Evolutionary conservation across 805 yeast species (phyloP).

Genomic region (Saccharomycopsis javanensis): DNA sequence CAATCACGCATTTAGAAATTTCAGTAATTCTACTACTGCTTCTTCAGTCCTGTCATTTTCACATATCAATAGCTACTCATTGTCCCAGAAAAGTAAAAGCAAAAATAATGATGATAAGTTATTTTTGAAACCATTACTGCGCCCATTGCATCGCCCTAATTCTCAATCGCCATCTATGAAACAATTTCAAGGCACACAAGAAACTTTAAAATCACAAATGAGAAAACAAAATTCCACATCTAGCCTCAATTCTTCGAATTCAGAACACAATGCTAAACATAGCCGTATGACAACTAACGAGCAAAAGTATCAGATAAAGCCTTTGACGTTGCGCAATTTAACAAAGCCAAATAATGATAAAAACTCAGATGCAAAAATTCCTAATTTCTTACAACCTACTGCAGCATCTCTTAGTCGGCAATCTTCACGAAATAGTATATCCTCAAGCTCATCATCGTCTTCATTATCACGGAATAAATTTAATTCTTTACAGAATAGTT

Average conservation of each 20-base stretch:
- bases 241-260: background rate
- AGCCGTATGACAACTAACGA: background rate
- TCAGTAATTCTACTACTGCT: background rate
- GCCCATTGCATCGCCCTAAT: background rate
- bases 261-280: background rate
- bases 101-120: background rate
- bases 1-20: background rate
- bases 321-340: background rate
- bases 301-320: background rate
- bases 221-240: background rate
- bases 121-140: background rate
- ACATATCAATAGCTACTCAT: background rate
- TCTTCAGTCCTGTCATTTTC: background rate
- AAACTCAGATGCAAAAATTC: background rate
- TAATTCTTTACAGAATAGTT: background rate
- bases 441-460: background rate
- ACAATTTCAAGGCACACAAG: background rate
- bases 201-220: background rate
- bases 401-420: constrained; percentile 17
- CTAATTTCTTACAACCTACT: constrained; percentile 14
- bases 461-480: background rate
- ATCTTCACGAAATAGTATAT: constrained; percentile 11
- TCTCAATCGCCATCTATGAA: background rate
- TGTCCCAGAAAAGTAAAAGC: background rate
- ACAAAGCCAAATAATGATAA: background rate